phyloP scores from a whole-genome alignment of 495 filamentous ascomycete species.

The Penicillium lagena region DNA sequence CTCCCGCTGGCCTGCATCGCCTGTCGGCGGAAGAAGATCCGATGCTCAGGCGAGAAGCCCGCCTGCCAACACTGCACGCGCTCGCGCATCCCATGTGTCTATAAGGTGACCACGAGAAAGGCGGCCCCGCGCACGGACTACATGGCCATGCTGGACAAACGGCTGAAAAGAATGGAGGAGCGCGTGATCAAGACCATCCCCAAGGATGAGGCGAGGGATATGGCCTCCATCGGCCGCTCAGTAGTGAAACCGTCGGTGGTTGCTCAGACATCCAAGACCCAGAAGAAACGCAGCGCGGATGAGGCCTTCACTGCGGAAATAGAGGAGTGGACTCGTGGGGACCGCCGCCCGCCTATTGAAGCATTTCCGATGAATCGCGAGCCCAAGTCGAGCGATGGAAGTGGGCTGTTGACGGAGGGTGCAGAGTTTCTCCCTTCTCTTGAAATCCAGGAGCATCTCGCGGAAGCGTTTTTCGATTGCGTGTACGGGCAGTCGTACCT shows the following conservation, averaged over 20 bases:
- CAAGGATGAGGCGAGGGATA: slow-evolving; percentile 62
- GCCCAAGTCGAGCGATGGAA: slow-evolving; percentile 60
- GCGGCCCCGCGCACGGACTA: slow-evolving; percentile 96
- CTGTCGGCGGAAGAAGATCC: slow-evolving; percentile 94
- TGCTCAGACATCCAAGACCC: slow-evolving; percentile 46
- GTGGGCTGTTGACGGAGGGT: slow-evolving; percentile 69
- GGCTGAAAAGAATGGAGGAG: slow-evolving; percentile 93
- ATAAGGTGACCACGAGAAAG: slow-evolving; percentile 93
- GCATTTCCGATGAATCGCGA: slow-evolving; percentile 51
- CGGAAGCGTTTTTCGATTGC: slow-evolving; percentile 93
- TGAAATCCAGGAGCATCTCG: slow-evolving; percentile 89
- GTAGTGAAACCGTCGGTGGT: slow-evolving; percentile 74
- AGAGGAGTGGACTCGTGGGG: slow-evolving; percentile 70
- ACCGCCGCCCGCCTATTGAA: slow-evolving; percentile 39
- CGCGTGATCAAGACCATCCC: slow-evolving; percentile 94
- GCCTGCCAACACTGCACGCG: slow-evolving; percentile 94
- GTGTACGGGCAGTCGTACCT: slow-evolving; percentile 94
- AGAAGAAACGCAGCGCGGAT: slow-evolving; percentile 80
- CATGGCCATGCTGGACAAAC: slow-evolving; percentile 97
- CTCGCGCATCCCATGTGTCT: slow-evolving; percentile 94
- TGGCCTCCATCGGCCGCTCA: slow-evolving; percentile 60
- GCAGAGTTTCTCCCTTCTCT: slow-evolving; percentile 76
- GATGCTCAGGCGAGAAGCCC: slow-evolving; percentile 95
- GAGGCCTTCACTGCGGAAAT: slow-evolving; percentile 82
- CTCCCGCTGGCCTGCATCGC: slow-evolving; percentile 93